Evolutionary conservation across 2,329 filamentous ascomycete species (phyloP), one percentile per base, ranked within the genome.

Genomic region (Mycosphaerella arachidis): DNA sequence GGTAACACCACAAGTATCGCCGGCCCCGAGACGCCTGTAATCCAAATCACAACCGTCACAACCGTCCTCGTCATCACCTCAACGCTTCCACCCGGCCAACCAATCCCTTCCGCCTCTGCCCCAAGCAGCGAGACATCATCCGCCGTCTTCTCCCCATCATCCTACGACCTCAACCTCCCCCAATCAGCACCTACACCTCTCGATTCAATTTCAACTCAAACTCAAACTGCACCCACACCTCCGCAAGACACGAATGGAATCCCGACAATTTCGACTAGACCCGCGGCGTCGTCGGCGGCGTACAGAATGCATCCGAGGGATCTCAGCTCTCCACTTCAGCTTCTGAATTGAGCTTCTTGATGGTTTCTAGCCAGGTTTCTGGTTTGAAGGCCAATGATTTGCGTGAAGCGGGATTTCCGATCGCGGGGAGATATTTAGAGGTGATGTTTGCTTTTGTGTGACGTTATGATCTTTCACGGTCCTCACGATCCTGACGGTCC

Each of bases 61-160:
- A 63, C 61, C 1, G 57, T 67, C 18, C 53, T 65, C 37, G 57
- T 62, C 46, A 16, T 66, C 51, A 66, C 64, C 20, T 57, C 58
- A 16, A 62, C 58, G 24, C 27, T 63, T 10, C 54, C 58, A 12
- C 31, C 61, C 13, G 56, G 56, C 6, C 56, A 59, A 30, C 2
- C 58, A 1, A 31, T 48, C 9, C 37, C 58, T 4, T 50, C 50
- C 8, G n/a, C 48, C 5, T 50, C 48, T 9, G 50, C 29, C 6
- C 46, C 46, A 29, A 29, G 18, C 20, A 27, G 40, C 13, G 40
- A 43, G 40, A 7, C 40, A n/a, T 18, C 16, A 8, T 13, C 40
- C 4, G 8, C 40, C 18, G 40, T 1, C 40, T n/a, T 18, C 40
- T 43, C 40, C 5, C 40, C 40, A 7, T 43, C 40, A 18, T 43